Base-by-base conservation (phyloP, 2,329 filamentous ascomycete species). In the Mariannaea sp. region DNA sequence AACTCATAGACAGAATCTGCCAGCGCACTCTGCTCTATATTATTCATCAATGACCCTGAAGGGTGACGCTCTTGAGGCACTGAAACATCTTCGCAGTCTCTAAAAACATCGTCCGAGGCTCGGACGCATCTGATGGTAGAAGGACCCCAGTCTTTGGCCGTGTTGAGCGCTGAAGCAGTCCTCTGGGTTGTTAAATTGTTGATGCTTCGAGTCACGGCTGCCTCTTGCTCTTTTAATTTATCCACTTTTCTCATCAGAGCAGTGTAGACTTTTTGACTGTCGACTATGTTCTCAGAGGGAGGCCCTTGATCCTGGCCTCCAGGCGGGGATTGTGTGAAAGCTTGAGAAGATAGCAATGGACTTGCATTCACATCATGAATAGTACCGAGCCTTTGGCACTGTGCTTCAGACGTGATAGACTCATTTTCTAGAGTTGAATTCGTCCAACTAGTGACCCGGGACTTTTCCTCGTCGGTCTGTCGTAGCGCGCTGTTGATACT, bases 381-480 rank as follows among this genome's bases (percentile, higher is more conserved):
- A 19, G 85, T 77, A 2, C 84, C 86, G n/a, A 88, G 71, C 1
- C 83, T 78, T 62, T 87, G 80, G 14, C 74, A 68, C 54, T 82
- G 75, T 75, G 79, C 71, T 55, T 81, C 77, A 14, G 53, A 71
- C 38, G 77, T 53, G 68, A 71, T 82, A 5, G 78, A 70, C 3
- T 81, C 78, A 3, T 81, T 84, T 51, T 79, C 79, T 2, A 78
- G 76, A 1, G 81, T 82, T 0, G 87, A 88, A 56, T 84, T 83
- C 4, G 81, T 81, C 88, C 88, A 90, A 68, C 87, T 91, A 2
- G 87, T 89, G 44, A 89, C 82, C 17, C 87, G 75, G n/a, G 85
- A 88, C 58, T 75, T 81, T 16, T 83, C 79, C 32, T 82, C 79
- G 12, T 70, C 74, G 1, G 62, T 64, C 44, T 70, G 71, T 33